phyloP scores from a whole-genome alignment of 2,329 filamentous ascomycete species.

The Penicillium olsonii region DNA sequence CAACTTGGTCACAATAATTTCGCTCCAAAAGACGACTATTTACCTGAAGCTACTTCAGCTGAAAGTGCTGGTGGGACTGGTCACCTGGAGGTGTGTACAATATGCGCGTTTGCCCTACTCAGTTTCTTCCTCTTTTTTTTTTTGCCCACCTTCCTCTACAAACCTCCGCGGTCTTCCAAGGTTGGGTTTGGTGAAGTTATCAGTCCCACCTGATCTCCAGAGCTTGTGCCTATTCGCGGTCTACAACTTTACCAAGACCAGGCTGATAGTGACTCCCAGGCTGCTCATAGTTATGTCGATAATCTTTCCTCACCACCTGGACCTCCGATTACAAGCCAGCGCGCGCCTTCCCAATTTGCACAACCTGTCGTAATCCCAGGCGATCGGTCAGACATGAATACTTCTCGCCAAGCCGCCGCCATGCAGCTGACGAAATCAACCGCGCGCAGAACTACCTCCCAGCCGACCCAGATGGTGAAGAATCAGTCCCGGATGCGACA shows the following conservation, averaged over 20 bases:
- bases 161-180: background rate
- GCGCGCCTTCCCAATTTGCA: slow-evolving; percentile 12
- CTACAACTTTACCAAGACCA: background rate
- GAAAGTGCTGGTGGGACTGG: background rate
- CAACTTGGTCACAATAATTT: slow-evolving; percentile 2
- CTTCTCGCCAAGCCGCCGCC: slow-evolving; percentile 4
- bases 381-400: slow-evolving; percentile 16
- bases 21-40: background rate
- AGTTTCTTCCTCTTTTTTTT: slow-evolving; percentile 1
- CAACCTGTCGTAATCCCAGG: slow-evolving; percentile 11
- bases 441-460: slow-evolving; percentile 12
- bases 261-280: slow-evolving; percentile 13
- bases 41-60: background rate
- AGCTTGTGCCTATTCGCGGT: background rate
- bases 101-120: background rate
- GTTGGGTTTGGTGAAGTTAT: background rate
- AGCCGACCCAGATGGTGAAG: slow-evolving; percentile 20
- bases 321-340: slow-evolving; percentile 15
- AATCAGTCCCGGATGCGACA: slow-evolving; percentile 13
- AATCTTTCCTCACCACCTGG: slow-evolving; percentile 7
- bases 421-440: slow-evolving; percentile 13
- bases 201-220: background rate
- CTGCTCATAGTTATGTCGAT: slow-evolving; percentile 23
- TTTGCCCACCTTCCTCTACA: background rate
- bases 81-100: slow-evolving; percentile 14